Evolutionary conservation across 768 basidiomycete genomes (phyloP), one percentile per base, ranked within the genome.

Genomic region (Flagelloscypha sp.): DNA sequence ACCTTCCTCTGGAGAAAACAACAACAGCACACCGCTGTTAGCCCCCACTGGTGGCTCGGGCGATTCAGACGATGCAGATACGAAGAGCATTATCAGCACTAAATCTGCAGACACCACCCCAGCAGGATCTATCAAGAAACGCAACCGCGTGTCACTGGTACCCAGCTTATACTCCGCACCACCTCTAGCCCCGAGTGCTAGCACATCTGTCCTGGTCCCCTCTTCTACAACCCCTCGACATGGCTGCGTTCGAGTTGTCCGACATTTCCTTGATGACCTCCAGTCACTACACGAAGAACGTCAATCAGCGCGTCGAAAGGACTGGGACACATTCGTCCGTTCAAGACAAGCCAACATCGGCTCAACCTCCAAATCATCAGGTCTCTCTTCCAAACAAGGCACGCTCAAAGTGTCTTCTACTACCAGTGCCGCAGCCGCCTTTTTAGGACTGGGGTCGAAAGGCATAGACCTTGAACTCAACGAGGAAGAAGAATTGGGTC

Each of bases 261-360:
- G 80, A 4, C 58, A 59, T n/a, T 62, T 95, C 21, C 68, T 97
- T 5, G 69, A 75, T 13, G 72, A 83, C 52, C 66, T 95, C 30
- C 90, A 76, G 4, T 73, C 74, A 43, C 80, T 86, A 8, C 92
- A 97, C 49, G 90, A 95, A 48, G 59, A 74, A 45, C 75, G 77
- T 23, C 90, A 97, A 49, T 59, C 61, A 1, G 48, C 65, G 7
- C 79, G 74, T 43, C 66, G 79, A 36, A 76, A 75, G 42, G 86
- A 84, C 37, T 98, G 95, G 94, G 89, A 94, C 41, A 71, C 65
- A 1, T 97, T 93, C 53, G 74, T 97, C n/a, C n/a, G n/a, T n/a
- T n/a, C n/a, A n/a, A n/a, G n/a, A n/a, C 12, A 78, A 72, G 43
- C 74, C 57, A 2, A 46, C 59, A 15, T 44, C 54, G 8, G n/a